A percentile compares a stretch with the other conserved stretches of the same genome.
These are phyloP conservation scores for Panaeolus papilionaceus DNA, from an alignment of 768 basidiomycete species.

Conservation along the genomic window DNA sequence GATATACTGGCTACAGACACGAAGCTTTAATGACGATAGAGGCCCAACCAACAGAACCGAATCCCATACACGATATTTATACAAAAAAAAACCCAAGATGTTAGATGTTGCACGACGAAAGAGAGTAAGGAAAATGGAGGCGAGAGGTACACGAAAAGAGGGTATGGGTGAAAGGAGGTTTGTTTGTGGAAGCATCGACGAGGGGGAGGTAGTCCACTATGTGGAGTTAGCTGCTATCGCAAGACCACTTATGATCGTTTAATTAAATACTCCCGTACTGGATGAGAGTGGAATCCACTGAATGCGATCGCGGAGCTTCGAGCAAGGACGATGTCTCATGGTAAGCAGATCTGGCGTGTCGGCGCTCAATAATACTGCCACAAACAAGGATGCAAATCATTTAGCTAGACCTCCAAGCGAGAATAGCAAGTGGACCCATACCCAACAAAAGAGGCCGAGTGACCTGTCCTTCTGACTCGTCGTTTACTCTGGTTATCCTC, in stretches of 20 bases:
- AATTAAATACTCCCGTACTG: neutral
- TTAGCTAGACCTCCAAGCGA: too few species aligned
- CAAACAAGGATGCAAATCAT: neutral
- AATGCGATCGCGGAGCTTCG: neutral
- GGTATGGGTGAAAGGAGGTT: neutral
- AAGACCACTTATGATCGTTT: neutral
- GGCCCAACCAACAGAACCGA: neutral
- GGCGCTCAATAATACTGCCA: neutral
- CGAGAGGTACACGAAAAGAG: neutral
- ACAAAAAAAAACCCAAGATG: neutral
- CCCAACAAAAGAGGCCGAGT: neutral
- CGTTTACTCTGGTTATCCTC: constrained; percentile 87
- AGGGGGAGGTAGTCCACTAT: neutral
- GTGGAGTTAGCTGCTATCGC: neutral
- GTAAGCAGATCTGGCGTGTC: neutral
- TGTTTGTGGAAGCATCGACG: too few species aligned
- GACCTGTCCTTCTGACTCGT: constrained; percentile 29
- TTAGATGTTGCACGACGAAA: constrained; percentile 13
- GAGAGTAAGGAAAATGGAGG: neutral
- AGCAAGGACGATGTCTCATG: constrained; percentile 3
- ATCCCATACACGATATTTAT: neutral
- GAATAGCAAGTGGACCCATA: neutral
- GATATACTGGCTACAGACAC: neutral
- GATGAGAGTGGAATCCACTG: neutral
- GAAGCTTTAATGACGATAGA: neutral